These are phyloP conservation scores for Brasenia schreberi DNA, from an alignment of 164 flowering plant genomes.

Conservation along the genomic window DNA sequence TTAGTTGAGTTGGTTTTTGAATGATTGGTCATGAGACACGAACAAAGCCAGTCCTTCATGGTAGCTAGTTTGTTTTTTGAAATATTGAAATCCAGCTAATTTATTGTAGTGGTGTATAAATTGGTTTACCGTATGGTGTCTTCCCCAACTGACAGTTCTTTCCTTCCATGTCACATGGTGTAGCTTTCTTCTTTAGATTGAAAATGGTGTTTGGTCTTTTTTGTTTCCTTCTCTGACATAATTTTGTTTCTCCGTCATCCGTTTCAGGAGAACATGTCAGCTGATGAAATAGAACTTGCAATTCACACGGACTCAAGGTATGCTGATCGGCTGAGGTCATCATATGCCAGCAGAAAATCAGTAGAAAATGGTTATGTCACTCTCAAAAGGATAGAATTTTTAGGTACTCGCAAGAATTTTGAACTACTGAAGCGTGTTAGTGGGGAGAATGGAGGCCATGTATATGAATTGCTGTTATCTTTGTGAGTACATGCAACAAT, in stretches of 20 bases:
- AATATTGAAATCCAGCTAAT: too few relatives aligned
- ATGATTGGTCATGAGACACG: too few relatives aligned
- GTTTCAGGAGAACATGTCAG: slow-evolving; percentile 78
- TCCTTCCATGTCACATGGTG: background rate
- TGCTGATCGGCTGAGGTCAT: slow-evolving; percentile 61
- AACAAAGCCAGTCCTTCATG: too few relatives aligned
- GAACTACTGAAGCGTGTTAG: slow-evolving; percentile 86
- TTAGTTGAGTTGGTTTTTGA: too few relatives aligned
- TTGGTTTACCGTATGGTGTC: too few relatives aligned
- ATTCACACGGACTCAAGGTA: slow-evolving; percentile 90
- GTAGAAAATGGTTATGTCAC: slow-evolving; percentile 23
- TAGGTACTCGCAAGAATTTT: slow-evolving; percentile 85
- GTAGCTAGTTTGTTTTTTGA: too few relatives aligned
- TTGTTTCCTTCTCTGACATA: background rate
- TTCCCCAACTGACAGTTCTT: background rate
- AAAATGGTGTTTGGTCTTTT: background rate
- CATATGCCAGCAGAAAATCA: slow-evolving; percentile 50
- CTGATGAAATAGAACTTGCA: slow-evolving; percentile 59
- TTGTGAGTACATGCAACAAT: slow-evolving; percentile 25
- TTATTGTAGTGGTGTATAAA: too few relatives aligned
- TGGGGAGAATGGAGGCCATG: slow-evolving; percentile 63
- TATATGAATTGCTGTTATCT: slow-evolving; percentile 65
- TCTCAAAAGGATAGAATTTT: slow-evolving; percentile 65
- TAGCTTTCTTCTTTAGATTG: background rate
- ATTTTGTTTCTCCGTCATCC: background rate